Base-by-base conservation (phyloP, 2,329 filamentous ascomycete species). In the Cryphonectria carpinicola region DNA sequence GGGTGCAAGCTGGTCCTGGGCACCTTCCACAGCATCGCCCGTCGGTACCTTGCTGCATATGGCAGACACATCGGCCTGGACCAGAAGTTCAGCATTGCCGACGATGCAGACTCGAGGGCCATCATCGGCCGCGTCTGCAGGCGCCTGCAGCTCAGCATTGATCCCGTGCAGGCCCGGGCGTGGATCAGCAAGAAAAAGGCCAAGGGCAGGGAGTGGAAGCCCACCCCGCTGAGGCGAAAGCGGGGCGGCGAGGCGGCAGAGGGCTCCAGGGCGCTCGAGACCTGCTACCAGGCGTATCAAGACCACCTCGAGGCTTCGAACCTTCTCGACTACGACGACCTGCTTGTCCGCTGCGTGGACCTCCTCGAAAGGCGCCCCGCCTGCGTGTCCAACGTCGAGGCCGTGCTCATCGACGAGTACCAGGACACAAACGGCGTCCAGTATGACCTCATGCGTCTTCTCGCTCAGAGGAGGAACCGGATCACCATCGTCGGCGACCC, bases 401-500 rank as follows among this genome's bases (percentile, higher is more conserved):
- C 93, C 0, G 94, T 98, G 8, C 85, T 99, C 62, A 97, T 99
- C 73, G 95, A 99, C 78, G 95, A 99, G 78, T 99, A 98, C 74
- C 95, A 99, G 81, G 95, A 99, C 81, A 98, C 95, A 10, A 99
- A 98, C 78, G 88, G 93, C 28, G 91, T 98, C 5, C 95, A 99
- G 80, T 98, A 97, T 77, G 94, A 98, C 75, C 84, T 99, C 58
- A 98, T 98, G 94, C 91, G 88, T 73, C 86, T 97, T 0, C 91
- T 99, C 76, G 93, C 95, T 1, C 89, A 93, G 72, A 82, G 85
- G 32, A 86, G 87, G 60, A 87, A 89, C 69, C 87, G 90, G n/a
- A 95, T 98, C 75, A 98, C 95, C 0, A 93, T 98, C 71, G 96
- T 99, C 5, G 96, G 95, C 46, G 95, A 99, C 78, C 95, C 96